Base-by-base conservation (phyloP, 2,329 filamentous ascomycete genomes). In the Ceratocystis alfenasii region DNA sequence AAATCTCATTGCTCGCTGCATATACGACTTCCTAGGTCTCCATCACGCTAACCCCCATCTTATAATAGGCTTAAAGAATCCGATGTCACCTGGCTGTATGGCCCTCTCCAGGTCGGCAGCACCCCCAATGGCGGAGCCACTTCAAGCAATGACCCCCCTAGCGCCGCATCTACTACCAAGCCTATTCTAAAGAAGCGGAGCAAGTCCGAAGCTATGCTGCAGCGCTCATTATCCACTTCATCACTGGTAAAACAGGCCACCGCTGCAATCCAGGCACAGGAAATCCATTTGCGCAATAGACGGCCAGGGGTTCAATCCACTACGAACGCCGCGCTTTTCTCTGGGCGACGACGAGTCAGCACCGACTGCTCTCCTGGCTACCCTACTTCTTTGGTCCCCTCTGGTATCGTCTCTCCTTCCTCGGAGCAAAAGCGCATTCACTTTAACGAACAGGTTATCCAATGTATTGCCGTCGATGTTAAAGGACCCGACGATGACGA, bases 81-180 rank as follows among this genome's bases (percentile, higher is more conserved):
- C 74, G 93, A 99, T 75, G 91, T 96, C 41, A 96, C 93, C 59
- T 99, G 93, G 94, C 80, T 99, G 0, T 99, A 97, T 72, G 94
- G 94, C 0, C 94, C 94, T 12, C 76, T 96, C 62, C 93, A 96
- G 74, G 87, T 87, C 0, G 87, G 87, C 25, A 78, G 80, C 3
- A 82, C 80, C 65, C 83, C 80, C 30, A 73, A 83, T 12, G 79
- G 83, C 66, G 68, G 79, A 71, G 72, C 78, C 5, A 75, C 77
- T 22, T 68, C 66, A 64, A 76, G 75, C 2, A 76, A 77, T 22
- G 41, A 72, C 73, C 28, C 83, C 70, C 78, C 78, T 3, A 78
- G 79, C 70, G 91, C 89, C 0, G 87, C 90, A 69, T 76, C 88
- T 69, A 84, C 85, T 70, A 90, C 92, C 76, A 96, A 96, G 76